Percentiles rank a stretch among this genome's conserved stretches.
phyloP scores from a whole-genome alignment of 2,329 filamentous ascomycete genomes.

The Cladosporium sp. region DNA sequence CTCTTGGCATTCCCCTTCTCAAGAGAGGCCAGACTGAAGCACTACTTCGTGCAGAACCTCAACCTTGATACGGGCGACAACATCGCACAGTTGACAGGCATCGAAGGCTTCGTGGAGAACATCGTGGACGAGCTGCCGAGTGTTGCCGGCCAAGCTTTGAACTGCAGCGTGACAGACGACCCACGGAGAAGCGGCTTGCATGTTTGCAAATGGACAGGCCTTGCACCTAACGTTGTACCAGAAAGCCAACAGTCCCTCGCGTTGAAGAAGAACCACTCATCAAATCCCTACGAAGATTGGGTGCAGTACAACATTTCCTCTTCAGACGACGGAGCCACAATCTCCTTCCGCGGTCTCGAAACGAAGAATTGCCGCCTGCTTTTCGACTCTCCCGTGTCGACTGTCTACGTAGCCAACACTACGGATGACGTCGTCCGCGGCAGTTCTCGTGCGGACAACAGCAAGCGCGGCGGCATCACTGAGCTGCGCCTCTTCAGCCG shows the following conservation, averaged over 20 bases:
- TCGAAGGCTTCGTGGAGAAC: constrained; percentile 62
- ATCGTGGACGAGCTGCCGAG: constrained; percentile 69
- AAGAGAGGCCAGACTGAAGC: constrained; percentile 70
- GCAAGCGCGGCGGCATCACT: constrained; percentile 42
- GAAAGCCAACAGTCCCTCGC: background rate
- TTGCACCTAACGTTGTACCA: constrained; percentile 61
- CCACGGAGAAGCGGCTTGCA: constrained; percentile 50
- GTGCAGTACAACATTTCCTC: constrained; percentile 60
- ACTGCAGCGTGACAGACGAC: constrained; percentile 37
- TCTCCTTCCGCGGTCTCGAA: constrained; percentile 51
- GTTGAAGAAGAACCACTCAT: constrained; percentile 5
- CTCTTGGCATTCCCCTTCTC: constrained; percentile 87
- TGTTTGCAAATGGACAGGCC: constrained; percentile 68
- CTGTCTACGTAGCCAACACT: constrained; percentile 57
- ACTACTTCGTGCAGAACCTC: constrained; percentile 79
- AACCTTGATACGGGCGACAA: constrained; percentile 70
- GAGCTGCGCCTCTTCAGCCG: constrained; percentile 78
- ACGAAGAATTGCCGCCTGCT: constrained; percentile 73
- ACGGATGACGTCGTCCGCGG: constrained; percentile 6
- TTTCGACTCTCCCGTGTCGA: constrained; percentile 64
- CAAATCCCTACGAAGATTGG: constrained; percentile 43
- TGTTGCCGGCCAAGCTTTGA: constrained; percentile 54
- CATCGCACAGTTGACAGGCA: constrained; percentile 63
- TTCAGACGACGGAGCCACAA: constrained; percentile 48
- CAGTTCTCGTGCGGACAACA: constrained; percentile 49